These are phyloP conservation scores for Zoysia pacifica DNA, from an alignment of 176 grass and related monocot species.

Conservation along the genomic window DNA sequence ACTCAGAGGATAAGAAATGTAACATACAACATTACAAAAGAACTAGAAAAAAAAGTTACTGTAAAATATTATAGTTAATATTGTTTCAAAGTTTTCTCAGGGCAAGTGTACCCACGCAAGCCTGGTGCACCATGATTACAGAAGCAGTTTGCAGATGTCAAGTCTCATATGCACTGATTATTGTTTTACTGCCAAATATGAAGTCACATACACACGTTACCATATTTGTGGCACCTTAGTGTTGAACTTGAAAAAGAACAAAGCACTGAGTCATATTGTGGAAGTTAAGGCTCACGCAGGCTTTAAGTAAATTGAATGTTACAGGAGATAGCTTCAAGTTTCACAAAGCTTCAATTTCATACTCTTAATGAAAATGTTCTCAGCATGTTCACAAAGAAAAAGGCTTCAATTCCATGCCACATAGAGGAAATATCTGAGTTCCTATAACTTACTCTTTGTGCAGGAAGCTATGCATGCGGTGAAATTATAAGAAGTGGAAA, in stretches of 20 bases:
- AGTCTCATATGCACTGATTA: neutral
- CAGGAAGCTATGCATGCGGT: neutral
- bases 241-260: neutral
- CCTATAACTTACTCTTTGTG: neutral
- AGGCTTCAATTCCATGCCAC: no score
- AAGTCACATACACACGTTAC: no score
- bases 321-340: neutral
- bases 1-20: neutral
- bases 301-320: neutral
- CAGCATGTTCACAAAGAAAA: no score
- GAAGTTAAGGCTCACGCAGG: neutral
- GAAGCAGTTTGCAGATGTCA: neutral
- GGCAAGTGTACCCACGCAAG: constrained; percentile 9
- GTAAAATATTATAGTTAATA: neutral
- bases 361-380: no score
- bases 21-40: neutral
- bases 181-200: no score
- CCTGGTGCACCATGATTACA: neutral
- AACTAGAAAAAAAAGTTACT: neutral
- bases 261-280: neutral
- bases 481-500: neutral
- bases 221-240: neutral
- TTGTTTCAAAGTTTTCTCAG: neutral
- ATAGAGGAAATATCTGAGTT: no score
- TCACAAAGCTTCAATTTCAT: neutral